Evolutionary conservation across 2,329 filamentous ascomycete genomes (phyloP).

Genomic region (Cladophialophora yegresii): DNA sequence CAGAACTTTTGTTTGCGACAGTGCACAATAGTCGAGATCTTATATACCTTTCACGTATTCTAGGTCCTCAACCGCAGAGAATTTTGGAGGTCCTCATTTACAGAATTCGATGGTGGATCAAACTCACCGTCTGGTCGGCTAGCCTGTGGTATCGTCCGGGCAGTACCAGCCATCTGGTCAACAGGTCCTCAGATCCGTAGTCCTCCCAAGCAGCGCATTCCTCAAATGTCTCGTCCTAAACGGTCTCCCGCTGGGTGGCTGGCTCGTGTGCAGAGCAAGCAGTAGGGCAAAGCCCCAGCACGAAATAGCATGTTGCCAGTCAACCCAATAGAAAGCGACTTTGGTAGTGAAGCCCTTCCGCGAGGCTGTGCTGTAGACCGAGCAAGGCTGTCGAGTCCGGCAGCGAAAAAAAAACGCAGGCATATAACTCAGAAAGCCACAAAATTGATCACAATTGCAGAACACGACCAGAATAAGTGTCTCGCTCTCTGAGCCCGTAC

Average conservation of each 20-base stretch:
- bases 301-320: not conserved
- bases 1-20: not conserved
- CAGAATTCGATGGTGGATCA: not conserved
- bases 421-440: not conserved
- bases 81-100: not conserved
- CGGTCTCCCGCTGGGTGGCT: not conserved
- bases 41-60: not conserved
- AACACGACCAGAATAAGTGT: not conserved
- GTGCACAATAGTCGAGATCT: not conserved
- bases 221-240: not conserved
- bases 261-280: not conserved
- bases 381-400: slow-evolving; percentile 1
- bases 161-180: not conserved
- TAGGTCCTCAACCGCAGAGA: not conserved
- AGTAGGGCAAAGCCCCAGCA: not conserved
- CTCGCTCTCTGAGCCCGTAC: not conserved
- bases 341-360: not conserved
- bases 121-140: not conserved
- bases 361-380: not conserved
- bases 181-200: not conserved
- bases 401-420: not conserved
- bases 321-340: not conserved
- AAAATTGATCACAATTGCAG: not conserved
- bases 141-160: not conserved
- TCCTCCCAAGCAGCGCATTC: not conserved